A percentile compares a stretch with the other conserved stretches of the same genome.
phyloP scores from a whole-genome alignment of 164 flowering plant species.

The Macadamia integrifolia region DNA sequence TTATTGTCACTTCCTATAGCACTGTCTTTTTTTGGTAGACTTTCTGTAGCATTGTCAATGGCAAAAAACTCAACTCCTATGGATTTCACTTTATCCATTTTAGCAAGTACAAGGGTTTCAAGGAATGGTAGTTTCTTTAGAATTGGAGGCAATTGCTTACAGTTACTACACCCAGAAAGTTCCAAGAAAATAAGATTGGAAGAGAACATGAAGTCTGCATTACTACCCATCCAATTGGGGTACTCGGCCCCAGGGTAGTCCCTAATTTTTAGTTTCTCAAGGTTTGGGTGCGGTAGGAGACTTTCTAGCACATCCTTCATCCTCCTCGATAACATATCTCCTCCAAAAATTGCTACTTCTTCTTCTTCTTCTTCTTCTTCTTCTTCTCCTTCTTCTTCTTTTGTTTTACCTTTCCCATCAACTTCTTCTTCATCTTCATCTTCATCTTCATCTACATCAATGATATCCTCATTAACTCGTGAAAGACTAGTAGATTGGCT shows the following conservation, averaged over 20 bases:
- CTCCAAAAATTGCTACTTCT: too few relatives aligned
- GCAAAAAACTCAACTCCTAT: conserved; percentile 4
- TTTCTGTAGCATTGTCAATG: too few relatives aligned
- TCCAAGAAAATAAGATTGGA: too few relatives aligned
- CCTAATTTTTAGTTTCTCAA: too few relatives aligned
- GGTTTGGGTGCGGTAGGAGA: conserved; percentile 6
- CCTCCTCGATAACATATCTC: too few relatives aligned
- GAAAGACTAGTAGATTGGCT: conserved; percentile 4
- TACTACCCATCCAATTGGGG: not conserved
- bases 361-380: too few relatives aligned
- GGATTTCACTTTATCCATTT: not conserved
- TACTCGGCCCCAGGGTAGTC: not conserved
- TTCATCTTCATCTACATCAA: not conserved
- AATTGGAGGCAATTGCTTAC: not conserved
- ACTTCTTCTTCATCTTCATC: too few relatives aligned
- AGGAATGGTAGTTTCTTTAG: not conserved
- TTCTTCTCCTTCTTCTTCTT: too few relatives aligned
- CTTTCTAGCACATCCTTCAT: not conserved
- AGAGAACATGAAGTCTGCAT: not conserved
- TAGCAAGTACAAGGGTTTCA: too few relatives aligned
- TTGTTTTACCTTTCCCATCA: too few relatives aligned
- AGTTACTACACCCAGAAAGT: too few relatives aligned
- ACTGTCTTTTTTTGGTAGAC: too few relatives aligned
- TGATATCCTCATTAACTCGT: conserved; percentile 3
- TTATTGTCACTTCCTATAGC: not conserved